Conservation (phyloP, 2,329 filamentous ascomycete species). For the Alternaria triticina region DNA sequence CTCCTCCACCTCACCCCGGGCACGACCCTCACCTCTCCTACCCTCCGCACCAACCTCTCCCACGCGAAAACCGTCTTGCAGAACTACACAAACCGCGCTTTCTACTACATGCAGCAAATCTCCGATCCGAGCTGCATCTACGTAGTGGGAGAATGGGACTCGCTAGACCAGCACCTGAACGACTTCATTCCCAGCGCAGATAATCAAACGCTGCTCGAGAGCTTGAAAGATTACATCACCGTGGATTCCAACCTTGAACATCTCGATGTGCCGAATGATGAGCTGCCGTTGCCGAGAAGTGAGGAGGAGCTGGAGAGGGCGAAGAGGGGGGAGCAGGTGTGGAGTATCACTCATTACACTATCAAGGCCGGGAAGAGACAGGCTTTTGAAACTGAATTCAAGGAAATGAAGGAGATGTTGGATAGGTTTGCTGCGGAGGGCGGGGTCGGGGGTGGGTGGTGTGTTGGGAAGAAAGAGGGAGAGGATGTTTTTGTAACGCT, state of each 20-base stretch:
- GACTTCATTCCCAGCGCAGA: constrained; percentile 52
- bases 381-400: constrained; percentile 27
- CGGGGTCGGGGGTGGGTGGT: constrained; percentile 47
- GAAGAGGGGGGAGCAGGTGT: constrained; percentile 12
- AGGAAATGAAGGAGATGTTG: not conserved
- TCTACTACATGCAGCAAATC: constrained; percentile 52
- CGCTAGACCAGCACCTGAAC: constrained; percentile 49
- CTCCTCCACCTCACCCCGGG: constrained; percentile 47
- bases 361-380: constrained; percentile 29
- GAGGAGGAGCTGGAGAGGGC: not conserved
- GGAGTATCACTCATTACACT: constrained; percentile 47
- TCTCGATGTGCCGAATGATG: constrained; percentile 46
- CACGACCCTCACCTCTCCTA: constrained; percentile 22
- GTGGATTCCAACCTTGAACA: constrained; percentile 54
- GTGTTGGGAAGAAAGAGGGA: constrained; percentile 44
- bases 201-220: constrained; percentile 51
- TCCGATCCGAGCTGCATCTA: constrained; percentile 53
- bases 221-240: constrained; percentile 46
- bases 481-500: constrained; percentile 53
- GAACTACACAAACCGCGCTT: constrained; percentile 44
- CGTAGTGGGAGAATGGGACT: constrained; percentile 56
- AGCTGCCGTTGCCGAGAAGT: constrained; percentile 33
- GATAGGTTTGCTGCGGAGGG: constrained; percentile 1
- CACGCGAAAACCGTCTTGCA: constrained; percentile 49
- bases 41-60: constrained; percentile 40